phyloP scores from a whole-genome alignment of 345 rosid genomes.

The Laguncularia racemosa region DNA sequence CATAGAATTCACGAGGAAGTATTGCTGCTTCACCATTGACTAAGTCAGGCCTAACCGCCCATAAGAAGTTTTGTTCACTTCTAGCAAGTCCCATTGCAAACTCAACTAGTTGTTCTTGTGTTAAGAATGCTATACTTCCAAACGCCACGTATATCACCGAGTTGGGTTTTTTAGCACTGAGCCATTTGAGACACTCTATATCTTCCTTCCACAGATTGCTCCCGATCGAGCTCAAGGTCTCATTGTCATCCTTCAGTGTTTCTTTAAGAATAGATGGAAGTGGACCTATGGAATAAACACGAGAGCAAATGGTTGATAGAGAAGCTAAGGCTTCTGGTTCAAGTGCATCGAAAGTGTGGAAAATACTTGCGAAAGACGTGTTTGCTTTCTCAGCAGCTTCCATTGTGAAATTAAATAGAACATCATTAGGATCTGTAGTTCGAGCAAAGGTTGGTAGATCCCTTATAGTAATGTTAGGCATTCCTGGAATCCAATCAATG shows the following conservation, averaged over 20 bases:
- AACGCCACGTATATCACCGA: not conserved
- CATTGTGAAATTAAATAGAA: slow-evolving; percentile 2
- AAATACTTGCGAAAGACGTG: not conserved
- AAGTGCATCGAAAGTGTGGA: not conserved
- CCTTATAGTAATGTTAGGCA: slow-evolving; percentile 9
- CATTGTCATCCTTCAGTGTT: not conserved
- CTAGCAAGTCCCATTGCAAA: slow-evolving; percentile 10
- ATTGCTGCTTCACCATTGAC: not conserved
- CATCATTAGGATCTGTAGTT: slow-evolving; percentile 13
- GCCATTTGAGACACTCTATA: not conserved
- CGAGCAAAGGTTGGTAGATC: slow-evolving; percentile 11
- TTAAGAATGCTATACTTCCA: slow-evolving; percentile 4
- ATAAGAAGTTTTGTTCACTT: slow-evolving; percentile 4
- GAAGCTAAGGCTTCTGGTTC: not conserved
- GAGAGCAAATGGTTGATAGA: not conserved
- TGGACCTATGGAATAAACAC: not conserved
- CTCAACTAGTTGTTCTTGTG: slow-evolving; percentile 6
- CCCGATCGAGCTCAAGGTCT: not conserved
- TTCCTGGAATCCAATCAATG: slow-evolving; percentile 11
- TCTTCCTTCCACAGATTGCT: not conserved
- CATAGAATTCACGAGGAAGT: slow-evolving; percentile 1
- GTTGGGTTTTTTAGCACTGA: not conserved
- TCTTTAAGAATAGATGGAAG: not conserved
- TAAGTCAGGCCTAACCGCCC: slow-evolving; percentile 11
- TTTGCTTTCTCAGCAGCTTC: not conserved